A percentile compares a stretch with the other conserved stretches of the same genome.
These are phyloP conservation scores for Ascodesmis nigricans DNA, from an alignment of 495 filamentous ascomycete species.

Conservation along the genomic window DNA sequence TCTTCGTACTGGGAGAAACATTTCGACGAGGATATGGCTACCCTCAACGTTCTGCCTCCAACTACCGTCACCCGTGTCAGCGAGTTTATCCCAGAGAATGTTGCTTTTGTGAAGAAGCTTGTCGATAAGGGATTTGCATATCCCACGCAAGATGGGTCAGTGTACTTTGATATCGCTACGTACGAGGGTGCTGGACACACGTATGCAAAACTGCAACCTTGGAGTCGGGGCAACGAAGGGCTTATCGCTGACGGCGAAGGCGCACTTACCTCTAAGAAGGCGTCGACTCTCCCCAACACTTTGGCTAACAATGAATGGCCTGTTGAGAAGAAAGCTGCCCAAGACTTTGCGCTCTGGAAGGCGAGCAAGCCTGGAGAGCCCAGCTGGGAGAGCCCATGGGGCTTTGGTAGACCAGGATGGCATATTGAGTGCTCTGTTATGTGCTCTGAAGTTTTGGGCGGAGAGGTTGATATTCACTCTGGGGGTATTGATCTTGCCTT, in stretches of 20 bases:
- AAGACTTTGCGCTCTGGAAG: conserved; percentile 91
- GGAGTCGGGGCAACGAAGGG: conserved; percentile 62
- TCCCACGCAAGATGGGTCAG: conserved; percentile 52
- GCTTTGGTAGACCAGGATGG: conserved; percentile 75
- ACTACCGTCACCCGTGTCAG: conserved; percentile 70
- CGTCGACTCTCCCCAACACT: conserved; percentile 27
- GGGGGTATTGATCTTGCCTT: conserved; percentile 86
- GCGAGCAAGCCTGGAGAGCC: conserved; percentile 80
- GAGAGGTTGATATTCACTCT: conserved; percentile 74
- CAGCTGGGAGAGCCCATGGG: conserved; percentile 72
- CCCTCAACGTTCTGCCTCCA: conserved; percentile 65
- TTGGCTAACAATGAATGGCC: conserved; percentile 26
- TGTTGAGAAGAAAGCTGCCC: conserved; percentile 13
- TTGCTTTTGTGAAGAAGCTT: conserved; percentile 34
- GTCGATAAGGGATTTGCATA: conserved; percentile 77
- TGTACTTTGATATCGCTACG: conserved; percentile 80
- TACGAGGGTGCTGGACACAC: conserved; percentile 67
- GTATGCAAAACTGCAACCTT: conserved; percentile 72
- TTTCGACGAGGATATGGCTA: conserved; percentile 66
- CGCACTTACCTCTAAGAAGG: conserved; percentile 31
- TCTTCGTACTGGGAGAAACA: conserved; percentile 62
- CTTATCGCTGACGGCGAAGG: conserved; percentile 82
- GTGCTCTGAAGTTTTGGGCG: conserved; percentile 67
- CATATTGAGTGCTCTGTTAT: conserved; percentile 98
- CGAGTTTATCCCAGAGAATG: conserved; percentile 72